A percentile compares a stretch with the other conserved stretches of the same genome.
Evolutionary conservation across 202 grass and related monocot genomes (phyloP).

Genomic region (Saccharum hybrid): DNA sequence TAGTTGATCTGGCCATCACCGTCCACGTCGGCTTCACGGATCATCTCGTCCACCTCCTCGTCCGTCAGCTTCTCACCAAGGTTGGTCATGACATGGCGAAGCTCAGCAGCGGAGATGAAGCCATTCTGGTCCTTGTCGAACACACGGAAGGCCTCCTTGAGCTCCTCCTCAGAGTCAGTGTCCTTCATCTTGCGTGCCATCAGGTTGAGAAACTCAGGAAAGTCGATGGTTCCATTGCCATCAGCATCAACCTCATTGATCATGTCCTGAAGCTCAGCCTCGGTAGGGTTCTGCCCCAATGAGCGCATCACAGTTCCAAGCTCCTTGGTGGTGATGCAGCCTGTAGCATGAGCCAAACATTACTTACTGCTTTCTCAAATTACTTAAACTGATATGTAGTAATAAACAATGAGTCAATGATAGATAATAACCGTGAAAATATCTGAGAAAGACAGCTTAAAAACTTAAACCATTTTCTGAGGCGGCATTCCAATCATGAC

Average conservation of each 20-base stretch:
- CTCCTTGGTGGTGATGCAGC: conserved; percentile 86
- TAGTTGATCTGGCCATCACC: conserved; percentile 88
- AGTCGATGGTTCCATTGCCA: conserved; percentile 78
- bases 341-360: conserved; percentile 40
- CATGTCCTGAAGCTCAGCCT: conserved; percentile 86
- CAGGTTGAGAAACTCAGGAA: conserved; percentile 80
- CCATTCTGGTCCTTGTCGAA: conserved; percentile 88
- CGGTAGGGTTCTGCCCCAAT: conserved; percentile 77
- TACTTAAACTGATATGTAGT: neutral
- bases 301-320: conserved; percentile 83
- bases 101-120: conserved; percentile 75
- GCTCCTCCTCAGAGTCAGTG: conserved; percentile 76
- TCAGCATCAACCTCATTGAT: conserved; percentile 81
- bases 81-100: conserved; percentile 90
- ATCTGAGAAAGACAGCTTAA: neutral
- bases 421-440: neutral
- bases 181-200: conserved; percentile 88
- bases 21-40: conserved; percentile 68
- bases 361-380: neutral
- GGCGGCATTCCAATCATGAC: neutral
- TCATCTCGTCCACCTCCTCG: conserved; percentile 83
- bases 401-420: neutral
- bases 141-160: conserved; percentile 80
- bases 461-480: neutral
- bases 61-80: conserved; percentile 86